These are phyloP conservation scores for Naganishia sp. DNA, from an alignment of 1,284 basidiomycete species.

Conservation along the genomic window DNA sequence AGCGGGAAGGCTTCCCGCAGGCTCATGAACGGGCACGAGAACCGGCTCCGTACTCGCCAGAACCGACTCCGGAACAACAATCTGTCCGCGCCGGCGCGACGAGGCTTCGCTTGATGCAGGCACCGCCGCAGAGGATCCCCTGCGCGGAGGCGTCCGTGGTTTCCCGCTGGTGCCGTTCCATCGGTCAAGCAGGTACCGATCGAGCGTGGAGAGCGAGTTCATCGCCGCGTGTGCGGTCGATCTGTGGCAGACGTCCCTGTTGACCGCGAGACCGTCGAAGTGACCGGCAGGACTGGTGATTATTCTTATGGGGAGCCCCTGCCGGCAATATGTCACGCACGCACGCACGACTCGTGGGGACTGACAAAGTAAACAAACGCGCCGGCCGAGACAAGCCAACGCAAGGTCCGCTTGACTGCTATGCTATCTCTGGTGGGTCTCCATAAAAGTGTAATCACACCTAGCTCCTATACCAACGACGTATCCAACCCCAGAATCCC, in stretches of 20 bases:
- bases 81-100: not conserved
- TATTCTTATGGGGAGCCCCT: slow-evolving; percentile 3
- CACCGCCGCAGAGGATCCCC: not conserved
- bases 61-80: slow-evolving; percentile 6
- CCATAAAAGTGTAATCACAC: no score
- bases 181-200: slow-evolving; percentile 12
- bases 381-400: no score
- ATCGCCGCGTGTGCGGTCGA: not conserved
- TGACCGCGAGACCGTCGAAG: not conserved
- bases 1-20: not conserved
- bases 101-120: not conserved
- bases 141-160: not conserved
- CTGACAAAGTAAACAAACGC: not conserved
- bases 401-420: not conserved
- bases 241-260: not conserved
- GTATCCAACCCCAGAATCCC: slow-evolving; percentile 26
- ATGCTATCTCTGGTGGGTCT: no score
- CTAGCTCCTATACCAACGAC: slow-evolving; percentile 21
- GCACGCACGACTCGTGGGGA: no score
- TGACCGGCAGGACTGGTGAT: not conserved
- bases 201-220: slow-evolving; percentile 24
- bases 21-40: not conserved
- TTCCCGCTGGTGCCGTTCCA: slow-evolving; percentile 1
- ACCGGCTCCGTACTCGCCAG: slow-evolving; percentile 16
- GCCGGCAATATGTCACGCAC: not conserved